Base-by-base conservation (phyloP, 306 rosid genomes). In the Begonia masoniana region DNA sequence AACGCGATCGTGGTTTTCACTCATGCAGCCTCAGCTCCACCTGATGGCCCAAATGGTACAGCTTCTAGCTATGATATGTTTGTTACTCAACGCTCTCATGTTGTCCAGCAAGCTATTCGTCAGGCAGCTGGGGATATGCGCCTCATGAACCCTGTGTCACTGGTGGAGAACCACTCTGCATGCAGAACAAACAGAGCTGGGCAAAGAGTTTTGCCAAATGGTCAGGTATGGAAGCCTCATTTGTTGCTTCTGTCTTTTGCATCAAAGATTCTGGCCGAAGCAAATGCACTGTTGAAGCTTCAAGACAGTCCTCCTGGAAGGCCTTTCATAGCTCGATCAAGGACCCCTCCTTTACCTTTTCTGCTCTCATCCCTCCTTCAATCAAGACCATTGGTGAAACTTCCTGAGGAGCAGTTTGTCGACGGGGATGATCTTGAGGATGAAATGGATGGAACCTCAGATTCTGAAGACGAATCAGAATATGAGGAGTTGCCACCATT, bases 91-190 rank as follows among this genome's bases (percentile, higher is more conserved):
- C 94, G 97, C 14, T 82, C 96, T 67, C 97, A 71, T 74, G 96
- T 85, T 65, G 96, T 91, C 56, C 97, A 91, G 80, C 95, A 91
- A 81, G 96, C 97, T 62, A 91, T 91, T 68, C 94, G 97, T 14
- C 97, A 91, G 70, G 96, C 97, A 51, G 97, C 97, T n/a, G 97
- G 95, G 51, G 97, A 91, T 68, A 83, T 83, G 95, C 85, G 97
- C 31, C 83, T 91, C 48, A 91, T 91, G 97, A 91, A 91, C 71
- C 95, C 97, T 24, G 91, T 91, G 64, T 80, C 97, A 35, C 69
- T 91, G 63, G 97, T 91, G 68, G 97, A 91, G 82, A 91, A 85
- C 62, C 97, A 91, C 67, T 78, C 94, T 47, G 96, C 96, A 16
- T 91, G 97, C 76, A 71, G 97, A 78, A 91, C 79, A 46, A 85